Conservation (phyloP, 139 green algal species). For the Chlorella vulgaris region DNA sequence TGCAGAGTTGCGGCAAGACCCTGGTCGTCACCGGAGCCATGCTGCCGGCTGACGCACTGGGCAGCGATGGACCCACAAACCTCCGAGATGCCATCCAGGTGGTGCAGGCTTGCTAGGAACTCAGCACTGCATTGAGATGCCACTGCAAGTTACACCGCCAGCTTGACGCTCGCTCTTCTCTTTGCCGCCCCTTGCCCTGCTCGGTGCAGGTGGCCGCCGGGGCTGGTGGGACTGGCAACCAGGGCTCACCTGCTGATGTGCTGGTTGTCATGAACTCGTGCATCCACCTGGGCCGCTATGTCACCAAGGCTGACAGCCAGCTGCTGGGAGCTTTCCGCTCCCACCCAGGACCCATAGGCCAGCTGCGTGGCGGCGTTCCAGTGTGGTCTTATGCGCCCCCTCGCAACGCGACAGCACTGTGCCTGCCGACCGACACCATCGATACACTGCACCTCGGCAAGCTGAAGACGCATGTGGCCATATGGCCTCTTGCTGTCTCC, state of each 20-base stretch:
- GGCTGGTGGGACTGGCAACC: too few species aligned
- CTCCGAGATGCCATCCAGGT: constrained; percentile 44
- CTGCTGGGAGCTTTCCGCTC: constrained; percentile 44
- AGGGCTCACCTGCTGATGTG: too few species aligned
- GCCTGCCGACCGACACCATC: background rate
- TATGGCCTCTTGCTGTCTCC: constrained; percentile 22
- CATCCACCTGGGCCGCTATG: constrained; percentile 37
- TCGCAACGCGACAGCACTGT: background rate
- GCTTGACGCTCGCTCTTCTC: background rate
- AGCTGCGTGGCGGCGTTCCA: constrained; percentile 31
- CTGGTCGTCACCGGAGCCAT: constrained; percentile 44
- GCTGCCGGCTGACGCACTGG: constrained; percentile 41
- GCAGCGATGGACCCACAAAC: constrained; percentile 31
- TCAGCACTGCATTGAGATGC: too few species aligned
- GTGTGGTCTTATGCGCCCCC: constrained; percentile 30
- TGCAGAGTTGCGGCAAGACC: background rate
- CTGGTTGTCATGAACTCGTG: constrained; percentile 40
- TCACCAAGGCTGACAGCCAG: constrained; percentile 48
- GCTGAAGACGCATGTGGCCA: constrained; percentile 16
- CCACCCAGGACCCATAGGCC: constrained; percentile 33
- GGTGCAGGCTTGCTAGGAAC: background rate
- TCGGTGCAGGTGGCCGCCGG: background rate
- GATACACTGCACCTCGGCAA: background rate
- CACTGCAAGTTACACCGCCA: too few species aligned
- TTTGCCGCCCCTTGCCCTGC: background rate